Conservation (phyloP, 208 protist species). For the Acanthamoeba lenticulata region DNA sequence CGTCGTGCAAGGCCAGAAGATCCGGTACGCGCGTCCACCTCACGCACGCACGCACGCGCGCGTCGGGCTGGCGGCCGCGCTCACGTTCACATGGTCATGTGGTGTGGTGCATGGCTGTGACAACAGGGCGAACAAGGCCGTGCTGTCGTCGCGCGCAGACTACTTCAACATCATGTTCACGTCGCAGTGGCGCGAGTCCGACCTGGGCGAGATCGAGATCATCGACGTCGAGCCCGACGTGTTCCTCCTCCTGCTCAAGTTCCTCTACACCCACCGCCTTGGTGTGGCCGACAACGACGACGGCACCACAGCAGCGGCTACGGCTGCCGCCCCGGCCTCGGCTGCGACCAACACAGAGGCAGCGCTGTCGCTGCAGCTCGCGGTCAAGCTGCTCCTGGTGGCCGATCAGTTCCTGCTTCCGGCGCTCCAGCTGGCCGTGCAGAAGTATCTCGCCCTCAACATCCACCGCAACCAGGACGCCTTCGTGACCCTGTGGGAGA, state of each 20-base stretch:
- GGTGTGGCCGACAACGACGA: background rate
- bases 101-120: background rate
- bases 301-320: background rate
- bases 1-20: background rate
- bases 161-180: conserved; percentile 59
- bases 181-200: conserved; percentile 29
- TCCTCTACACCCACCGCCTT: conserved; percentile 44
- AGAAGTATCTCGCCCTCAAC: conserved; percentile 15
- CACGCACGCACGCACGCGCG: background rate
- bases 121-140: background rate
- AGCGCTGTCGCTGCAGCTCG: background rate
- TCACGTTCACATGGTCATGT: background rate
- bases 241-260: conserved; percentile 10
- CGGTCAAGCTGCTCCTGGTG: conserved; percentile 46
- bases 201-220: conserved; percentile 40
- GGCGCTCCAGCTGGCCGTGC: background rate
- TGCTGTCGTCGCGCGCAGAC: conserved; percentile 18
- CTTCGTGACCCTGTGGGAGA: conserved; percentile 10
- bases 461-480: background rate
- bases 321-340: background rate
- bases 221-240: conserved; percentile 35
- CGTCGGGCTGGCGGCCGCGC: background rate
- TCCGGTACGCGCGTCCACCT: background rate
- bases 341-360: too few relatives aligned
- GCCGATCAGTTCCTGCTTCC: conserved; percentile 17